A percentile compares a stretch with the other conserved stretches of the same genome.
Evolutionary conservation across 2,329 filamentous ascomycete genomes (phyloP).

Genomic region (Lithohypha guttulata): DNA sequence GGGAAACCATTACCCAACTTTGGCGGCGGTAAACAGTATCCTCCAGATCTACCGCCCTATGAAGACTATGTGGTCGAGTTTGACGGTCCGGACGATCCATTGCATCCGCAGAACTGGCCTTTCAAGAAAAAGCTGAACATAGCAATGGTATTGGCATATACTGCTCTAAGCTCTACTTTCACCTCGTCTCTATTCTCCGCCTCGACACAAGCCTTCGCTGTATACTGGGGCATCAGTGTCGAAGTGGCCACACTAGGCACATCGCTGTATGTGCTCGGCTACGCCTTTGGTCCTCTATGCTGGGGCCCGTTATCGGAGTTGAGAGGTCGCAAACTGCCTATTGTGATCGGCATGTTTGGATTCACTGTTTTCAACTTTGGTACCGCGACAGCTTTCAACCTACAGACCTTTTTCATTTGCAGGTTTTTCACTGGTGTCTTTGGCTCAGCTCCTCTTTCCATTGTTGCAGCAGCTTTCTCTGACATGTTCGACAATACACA

Average conservation of each 20-base stretch:
- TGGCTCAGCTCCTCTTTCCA: constrained; percentile 42
- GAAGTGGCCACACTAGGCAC: constrained; percentile 33
- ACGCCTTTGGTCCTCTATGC: constrained; percentile 38
- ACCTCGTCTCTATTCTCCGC: constrained; percentile 56
- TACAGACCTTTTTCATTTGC: constrained; percentile 43
- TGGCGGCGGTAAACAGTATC: constrained; percentile 48
- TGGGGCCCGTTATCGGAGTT: constrained; percentile 46
- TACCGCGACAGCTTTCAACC: constrained; percentile 40
- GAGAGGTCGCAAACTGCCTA: constrained; percentile 38
- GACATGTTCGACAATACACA: constrained; percentile 45
- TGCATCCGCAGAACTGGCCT: constrained; percentile 83
- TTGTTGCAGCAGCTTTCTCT: constrained; percentile 45
- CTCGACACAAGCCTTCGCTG: constrained; percentile 48
- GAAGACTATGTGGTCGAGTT: constrained; percentile 61
- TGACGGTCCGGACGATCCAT: constrained; percentile 68
- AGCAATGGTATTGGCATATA: constrained; percentile 20
- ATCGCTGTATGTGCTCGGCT: constrained; percentile 36
- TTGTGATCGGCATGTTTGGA: constrained; percentile 40
- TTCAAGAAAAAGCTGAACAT: constrained; percentile 52
- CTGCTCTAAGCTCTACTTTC: constrained; percentile 40
- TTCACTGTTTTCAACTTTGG: constrained; percentile 42
- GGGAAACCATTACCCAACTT: constrained; percentile 31
- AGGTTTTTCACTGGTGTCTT: constrained; percentile 45
- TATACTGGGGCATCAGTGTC: constrained; percentile 45
- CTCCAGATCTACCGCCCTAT: constrained; percentile 43